Conservation (phyloP, 805 yeast genomes). For the Saccharomyces eubayanus region DNA sequence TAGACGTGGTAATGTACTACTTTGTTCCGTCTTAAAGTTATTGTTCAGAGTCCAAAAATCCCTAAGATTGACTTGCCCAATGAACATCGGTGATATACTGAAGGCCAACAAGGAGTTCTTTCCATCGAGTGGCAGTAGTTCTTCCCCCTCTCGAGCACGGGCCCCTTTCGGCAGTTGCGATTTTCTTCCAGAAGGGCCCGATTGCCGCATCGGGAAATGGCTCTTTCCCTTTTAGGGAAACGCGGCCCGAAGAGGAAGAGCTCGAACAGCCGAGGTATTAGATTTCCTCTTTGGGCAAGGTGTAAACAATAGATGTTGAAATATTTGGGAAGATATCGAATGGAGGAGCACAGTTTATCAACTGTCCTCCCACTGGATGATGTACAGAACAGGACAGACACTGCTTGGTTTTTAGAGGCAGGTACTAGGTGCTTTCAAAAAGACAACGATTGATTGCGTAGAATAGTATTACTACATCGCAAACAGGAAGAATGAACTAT, state of each 20-base stretch:
- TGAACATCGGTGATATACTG: neutral
- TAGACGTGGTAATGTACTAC: neutral
- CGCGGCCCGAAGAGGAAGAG: neutral
- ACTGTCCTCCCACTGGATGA: neutral
- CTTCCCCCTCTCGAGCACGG: neutral
- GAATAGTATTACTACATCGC: neutral
- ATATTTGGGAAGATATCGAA: neutral
- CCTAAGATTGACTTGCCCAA: neutral
- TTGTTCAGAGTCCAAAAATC: neutral
- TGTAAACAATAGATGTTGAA: neutral
- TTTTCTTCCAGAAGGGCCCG: neutral
- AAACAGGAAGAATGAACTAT: conserved; percentile 14
- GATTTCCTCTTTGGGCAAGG: neutral
- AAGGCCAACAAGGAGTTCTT: neutral
- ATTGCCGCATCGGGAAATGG: neutral
- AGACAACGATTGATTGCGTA: neutral
- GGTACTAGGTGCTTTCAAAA: neutral
- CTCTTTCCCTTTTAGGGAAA: neutral
- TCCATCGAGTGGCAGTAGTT: neutral
- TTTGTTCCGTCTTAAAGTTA: neutral
- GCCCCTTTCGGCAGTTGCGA: conserved; percentile 1
- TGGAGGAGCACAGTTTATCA: neutral
- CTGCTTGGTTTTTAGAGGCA: neutral
- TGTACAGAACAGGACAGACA: neutral
- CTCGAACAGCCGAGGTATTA: neutral